phyloP scores from a whole-genome alignment of 2,329 filamentous ascomycete species.

The Fusarium hostae region DNA sequence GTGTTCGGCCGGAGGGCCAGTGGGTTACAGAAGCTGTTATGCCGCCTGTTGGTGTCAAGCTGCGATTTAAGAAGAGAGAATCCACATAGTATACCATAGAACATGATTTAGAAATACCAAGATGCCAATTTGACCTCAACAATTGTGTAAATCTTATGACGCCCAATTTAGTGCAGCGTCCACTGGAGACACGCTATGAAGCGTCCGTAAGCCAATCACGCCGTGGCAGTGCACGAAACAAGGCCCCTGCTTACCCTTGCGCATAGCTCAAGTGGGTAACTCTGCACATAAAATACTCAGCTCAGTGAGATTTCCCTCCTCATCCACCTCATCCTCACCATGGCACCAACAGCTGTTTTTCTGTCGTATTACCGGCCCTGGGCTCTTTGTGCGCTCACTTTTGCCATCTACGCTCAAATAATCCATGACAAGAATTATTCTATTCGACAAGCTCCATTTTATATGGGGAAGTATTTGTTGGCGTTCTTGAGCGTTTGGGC shows the following conservation, averaged over 20 bases:
- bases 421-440: background rate
- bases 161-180: background rate
- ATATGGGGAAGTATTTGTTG: background rate
- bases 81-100: background rate
- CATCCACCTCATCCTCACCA: background rate
- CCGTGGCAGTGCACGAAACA: constrained; percentile 7
- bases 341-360: constrained; percentile 15
- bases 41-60: constrained; percentile 33
- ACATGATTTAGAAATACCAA: background rate
- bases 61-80: constrained; percentile 26
- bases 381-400: background rate
- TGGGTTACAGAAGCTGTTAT: constrained; percentile 39
- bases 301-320: constrained; percentile 10
- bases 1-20: constrained; percentile 29
- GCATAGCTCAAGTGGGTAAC: background rate
- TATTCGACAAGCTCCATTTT: background rate
- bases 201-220: background rate
- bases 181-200: background rate
- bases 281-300: constrained; percentile 14
- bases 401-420: background rate
- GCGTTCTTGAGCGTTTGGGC: constrained; percentile 15
- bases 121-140: background rate
- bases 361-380: constrained; percentile 27
- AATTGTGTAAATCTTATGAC: background rate
- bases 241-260: constrained; percentile 4